These are phyloP conservation scores for Neurospora africana DNA, from an alignment of 495 filamentous ascomycete genomes.

Conservation along the genomic window DNA sequence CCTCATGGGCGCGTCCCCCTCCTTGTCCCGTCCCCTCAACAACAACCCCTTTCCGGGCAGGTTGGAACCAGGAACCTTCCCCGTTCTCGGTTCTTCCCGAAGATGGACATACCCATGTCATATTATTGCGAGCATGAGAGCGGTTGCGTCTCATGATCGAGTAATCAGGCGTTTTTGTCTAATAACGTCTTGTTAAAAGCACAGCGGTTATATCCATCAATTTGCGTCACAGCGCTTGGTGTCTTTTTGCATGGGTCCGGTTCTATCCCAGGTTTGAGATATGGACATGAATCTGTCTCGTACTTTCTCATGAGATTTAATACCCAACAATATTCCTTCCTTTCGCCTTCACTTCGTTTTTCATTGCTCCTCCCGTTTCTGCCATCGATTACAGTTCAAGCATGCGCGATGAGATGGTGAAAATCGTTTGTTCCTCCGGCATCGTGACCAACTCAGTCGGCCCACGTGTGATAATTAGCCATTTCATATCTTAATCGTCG, in stretches of 20 bases:
- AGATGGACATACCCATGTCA: neutral
- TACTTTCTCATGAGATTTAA: neutral
- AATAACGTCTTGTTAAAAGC: neutral
- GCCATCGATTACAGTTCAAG: neutral
- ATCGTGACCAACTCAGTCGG: neutral
- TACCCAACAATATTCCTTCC: neutral
- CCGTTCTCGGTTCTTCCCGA: neutral
- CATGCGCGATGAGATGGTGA: neutral
- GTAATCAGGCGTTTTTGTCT: neutral
- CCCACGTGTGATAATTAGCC: neutral
- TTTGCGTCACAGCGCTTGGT: neutral
- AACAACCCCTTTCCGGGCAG: neutral
- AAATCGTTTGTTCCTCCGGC: neutral
- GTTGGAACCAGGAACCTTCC: neutral
- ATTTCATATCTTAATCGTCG: conserved; percentile 1
- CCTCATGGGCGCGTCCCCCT: neutral
- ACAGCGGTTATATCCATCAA: neutral
- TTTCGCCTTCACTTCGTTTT: neutral
- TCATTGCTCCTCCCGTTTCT: neutral
- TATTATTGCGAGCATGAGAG: neutral
- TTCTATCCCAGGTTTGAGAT: neutral
- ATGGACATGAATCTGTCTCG: neutral
- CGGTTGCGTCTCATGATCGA: neutral
- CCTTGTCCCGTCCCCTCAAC: neutral
- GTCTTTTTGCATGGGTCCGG: neutral